These are phyloP conservation scores for Nasturtium officinale DNA, from an alignment of 345 rosid species.

Conservation along the genomic window DNA sequence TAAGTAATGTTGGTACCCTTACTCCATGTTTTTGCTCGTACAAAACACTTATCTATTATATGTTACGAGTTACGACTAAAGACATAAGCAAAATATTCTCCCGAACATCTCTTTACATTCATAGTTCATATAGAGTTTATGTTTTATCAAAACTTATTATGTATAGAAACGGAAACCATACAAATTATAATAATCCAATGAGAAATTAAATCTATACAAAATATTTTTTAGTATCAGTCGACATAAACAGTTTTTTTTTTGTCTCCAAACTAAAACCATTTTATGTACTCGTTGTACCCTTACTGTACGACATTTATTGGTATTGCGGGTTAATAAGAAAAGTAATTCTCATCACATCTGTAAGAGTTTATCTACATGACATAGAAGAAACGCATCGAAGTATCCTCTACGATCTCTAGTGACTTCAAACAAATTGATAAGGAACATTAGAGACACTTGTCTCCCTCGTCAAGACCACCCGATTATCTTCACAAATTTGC, in stretches of 20 bases:
- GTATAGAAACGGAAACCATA: background rate
- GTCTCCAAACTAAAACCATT: no score
- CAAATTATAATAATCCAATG: background rate
- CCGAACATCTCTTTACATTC: background rate
- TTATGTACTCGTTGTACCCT: background rate
- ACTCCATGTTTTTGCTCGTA: slow-evolving; percentile 9
- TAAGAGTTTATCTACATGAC: background rate
- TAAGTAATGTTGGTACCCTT: background rate
- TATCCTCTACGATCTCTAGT: background rate
- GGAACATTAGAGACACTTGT: background rate
- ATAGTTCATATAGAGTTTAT: background rate
- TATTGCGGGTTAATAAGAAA: background rate
- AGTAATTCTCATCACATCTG: background rate
- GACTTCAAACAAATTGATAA: background rate
- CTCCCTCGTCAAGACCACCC: background rate
- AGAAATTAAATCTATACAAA: background rate
- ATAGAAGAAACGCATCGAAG: background rate
- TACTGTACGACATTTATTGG: background rate
- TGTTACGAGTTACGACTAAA: background rate
- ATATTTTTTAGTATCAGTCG: background rate
- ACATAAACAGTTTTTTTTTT: background rate
- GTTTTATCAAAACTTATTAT: background rate
- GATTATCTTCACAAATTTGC: background rate
- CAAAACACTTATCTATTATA: background rate
- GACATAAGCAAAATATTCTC: background rate